Evolutionary conservation across 2,329 filamentous ascomycete species (phyloP).

Genomic region (Pseudonectria buxi): DNA sequence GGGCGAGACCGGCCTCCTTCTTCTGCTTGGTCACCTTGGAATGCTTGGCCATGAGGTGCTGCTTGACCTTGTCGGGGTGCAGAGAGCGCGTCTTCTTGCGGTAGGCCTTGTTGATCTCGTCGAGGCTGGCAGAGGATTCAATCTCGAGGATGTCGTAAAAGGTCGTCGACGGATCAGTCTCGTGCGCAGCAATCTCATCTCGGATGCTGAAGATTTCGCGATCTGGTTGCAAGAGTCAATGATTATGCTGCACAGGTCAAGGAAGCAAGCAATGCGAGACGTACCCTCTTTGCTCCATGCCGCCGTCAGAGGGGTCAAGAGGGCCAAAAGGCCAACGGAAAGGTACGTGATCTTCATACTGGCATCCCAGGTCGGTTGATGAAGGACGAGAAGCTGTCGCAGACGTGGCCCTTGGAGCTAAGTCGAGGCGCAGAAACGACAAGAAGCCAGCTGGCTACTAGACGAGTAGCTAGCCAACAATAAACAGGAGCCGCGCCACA

Average conservation of each 20-base stretch:
- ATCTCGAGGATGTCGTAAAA: constrained; percentile 95
- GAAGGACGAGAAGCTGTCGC: neutral
- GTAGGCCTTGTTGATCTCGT: constrained; percentile 91
- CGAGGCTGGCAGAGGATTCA: constrained; percentile 63
- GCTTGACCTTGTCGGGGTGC: constrained; percentile 94
- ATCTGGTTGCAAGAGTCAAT: constrained; percentile 46
- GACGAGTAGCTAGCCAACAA: too few relatives aligned
- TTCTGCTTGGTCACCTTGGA: constrained; percentile 45
- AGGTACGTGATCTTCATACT: constrained; percentile 67
- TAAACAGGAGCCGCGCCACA: too few relatives aligned
- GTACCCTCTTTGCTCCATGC: constrained; percentile 85
- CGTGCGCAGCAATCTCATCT: constrained; percentile 78
- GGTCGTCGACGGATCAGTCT: constrained; percentile 66
- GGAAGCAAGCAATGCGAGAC: constrained; percentile 14
- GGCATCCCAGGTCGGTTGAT: constrained; percentile 25
- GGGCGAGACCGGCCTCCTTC: constrained; percentile 55
- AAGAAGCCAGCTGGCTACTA: too few relatives aligned
- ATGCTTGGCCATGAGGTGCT: constrained; percentile 68
- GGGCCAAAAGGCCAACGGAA: constrained; percentile 61
- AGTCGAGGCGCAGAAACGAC: too few relatives aligned
- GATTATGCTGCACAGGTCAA: neutral
- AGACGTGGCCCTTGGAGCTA: too few relatives aligned
- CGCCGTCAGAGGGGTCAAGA: constrained; percentile 58
- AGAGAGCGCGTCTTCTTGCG: constrained; percentile 76
- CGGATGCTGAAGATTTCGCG: constrained; percentile 95